Evolutionary conservation across 2,329 filamentous ascomycete genomes (phyloP).

Genomic region (Colletotrichum somersetense): DNA sequence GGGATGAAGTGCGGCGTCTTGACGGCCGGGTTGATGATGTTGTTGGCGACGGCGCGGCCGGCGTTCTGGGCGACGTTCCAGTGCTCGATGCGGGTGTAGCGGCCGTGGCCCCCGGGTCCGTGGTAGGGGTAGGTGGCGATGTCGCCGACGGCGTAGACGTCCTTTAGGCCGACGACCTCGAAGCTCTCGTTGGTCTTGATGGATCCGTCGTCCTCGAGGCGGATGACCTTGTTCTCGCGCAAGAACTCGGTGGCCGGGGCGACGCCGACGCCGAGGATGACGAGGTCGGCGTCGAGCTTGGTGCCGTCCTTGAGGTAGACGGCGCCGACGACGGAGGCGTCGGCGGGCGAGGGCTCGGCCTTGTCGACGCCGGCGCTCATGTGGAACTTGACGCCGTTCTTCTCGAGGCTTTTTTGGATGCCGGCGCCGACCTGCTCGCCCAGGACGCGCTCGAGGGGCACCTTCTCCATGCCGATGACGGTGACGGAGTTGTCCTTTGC

Average conservation of each 20-base stretch:
- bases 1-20: constrained; percentile 84
- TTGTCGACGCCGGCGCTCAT: constrained; percentile 86
- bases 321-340: constrained; percentile 80
- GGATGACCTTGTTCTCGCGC: constrained; percentile 75
- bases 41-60: constrained; percentile 81
- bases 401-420: constrained; percentile 83
- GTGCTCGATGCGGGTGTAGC: constrained; percentile 88
- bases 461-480: constrained; percentile 88
- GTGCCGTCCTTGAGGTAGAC: constrained; percentile 90
- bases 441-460: constrained; percentile 87
- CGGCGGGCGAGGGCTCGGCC: constrained; percentile 77
- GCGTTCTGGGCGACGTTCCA: constrained; percentile 98
- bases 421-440: constrained; percentile 84
- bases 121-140: constrained; percentile 96
- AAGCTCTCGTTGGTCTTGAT: constrained; percentile 85
- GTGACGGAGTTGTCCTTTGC: constrained; percentile 85
- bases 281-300: constrained; percentile 84
- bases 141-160: constrained; percentile 94
- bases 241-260: constrained; percentile 87
- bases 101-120: constrained; percentile 84
- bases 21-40: constrained; percentile 76
- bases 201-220: constrained; percentile 87
- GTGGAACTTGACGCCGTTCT: constrained; percentile 89
- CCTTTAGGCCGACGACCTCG: constrained; percentile 78
- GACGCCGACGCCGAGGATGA: constrained; percentile 93